Conservation (phyloP, 805 yeast species). For the Schizosaccharomyces japonicus region DNA sequence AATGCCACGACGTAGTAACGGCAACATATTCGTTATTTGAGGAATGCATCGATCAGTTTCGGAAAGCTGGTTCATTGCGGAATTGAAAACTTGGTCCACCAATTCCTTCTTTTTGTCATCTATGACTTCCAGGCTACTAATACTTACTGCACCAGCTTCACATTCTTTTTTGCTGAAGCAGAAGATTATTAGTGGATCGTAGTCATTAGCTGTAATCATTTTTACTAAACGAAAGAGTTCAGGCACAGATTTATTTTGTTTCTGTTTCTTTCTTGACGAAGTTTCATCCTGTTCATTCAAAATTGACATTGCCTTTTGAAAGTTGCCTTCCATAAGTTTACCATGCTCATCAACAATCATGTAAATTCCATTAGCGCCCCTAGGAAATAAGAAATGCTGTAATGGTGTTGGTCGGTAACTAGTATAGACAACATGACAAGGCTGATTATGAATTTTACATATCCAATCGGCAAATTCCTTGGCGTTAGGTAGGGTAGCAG, state of each 20-base stretch:
- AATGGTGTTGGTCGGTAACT: conserved; percentile 97
- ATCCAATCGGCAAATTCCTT: conserved; percentile 98
- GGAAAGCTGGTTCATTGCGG: conserved; percentile 69
- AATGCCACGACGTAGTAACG: conserved; percentile 76
- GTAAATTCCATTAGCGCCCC: conserved; percentile 92
- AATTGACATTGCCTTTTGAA: conserved; percentile 96
- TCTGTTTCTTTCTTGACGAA: conserved; percentile 33
- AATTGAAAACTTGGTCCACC: conserved; percentile 66
- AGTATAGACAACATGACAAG: conserved; percentile 94
- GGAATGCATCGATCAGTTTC: conserved; percentile 82
- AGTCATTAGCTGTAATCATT: conserved; percentile 90
- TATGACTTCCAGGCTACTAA: conserved; percentile 88
- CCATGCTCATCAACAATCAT: conserved; percentile 95
- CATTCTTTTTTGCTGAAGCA: conserved; percentile 95
- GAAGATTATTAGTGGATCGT: conserved; percentile 92
- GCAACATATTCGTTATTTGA: conserved; percentile 76
- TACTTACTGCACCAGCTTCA: conserved; percentile 75
- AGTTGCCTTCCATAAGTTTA: conserved; percentile 83
- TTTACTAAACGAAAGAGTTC: conserved; percentile 81
- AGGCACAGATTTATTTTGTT: conserved; percentile 71
- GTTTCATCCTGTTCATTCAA: conserved; percentile 46
- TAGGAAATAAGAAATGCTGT: conserved; percentile 91
- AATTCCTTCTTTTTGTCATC: conserved; percentile 82
- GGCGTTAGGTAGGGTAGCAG: conserved; percentile 94
- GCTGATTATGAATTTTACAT: conserved; percentile 79